phyloP scores from a whole-genome alignment of 495 filamentous ascomycete species.

The Clohesyomyces aquaticus region DNA sequence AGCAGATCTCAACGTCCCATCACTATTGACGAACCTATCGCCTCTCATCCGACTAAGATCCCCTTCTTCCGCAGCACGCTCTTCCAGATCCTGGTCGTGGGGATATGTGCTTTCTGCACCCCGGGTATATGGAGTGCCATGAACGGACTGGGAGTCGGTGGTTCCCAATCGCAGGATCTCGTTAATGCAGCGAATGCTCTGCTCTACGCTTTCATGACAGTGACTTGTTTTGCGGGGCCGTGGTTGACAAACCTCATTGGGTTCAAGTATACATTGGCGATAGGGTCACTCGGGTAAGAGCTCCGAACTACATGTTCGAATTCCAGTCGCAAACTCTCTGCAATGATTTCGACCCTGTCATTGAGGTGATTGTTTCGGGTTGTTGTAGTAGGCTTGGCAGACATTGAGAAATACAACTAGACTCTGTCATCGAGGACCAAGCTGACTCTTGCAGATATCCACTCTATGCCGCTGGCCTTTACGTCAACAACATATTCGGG shows the following conservation, averaged over 20 bases:
- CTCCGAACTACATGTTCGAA: too few relatives aligned
- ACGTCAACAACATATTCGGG: constrained; percentile 32
- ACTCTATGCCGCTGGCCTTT: constrained; percentile 31
- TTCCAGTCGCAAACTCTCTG: too few relatives aligned
- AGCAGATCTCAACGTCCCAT: neutral
- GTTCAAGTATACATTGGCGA: constrained; percentile 32
- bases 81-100: constrained; percentile 37
- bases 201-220: constrained; percentile 33
- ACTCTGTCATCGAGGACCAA: too few relatives aligned
- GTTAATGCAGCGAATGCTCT: constrained; percentile 35
- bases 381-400: too few relatives aligned
- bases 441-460: too few relatives aligned
- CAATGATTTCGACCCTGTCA: too few relatives aligned
- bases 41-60: neutral
- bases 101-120: constrained; percentile 34
- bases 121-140: constrained; percentile 36
- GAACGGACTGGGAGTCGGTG: constrained; percentile 33
- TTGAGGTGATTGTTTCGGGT: too few relatives aligned
- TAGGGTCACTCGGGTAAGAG: constrained; percentile 29
- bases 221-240: constrained; percentile 28
- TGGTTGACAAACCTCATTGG: constrained; percentile 33
- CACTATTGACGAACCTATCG: neutral
- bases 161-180: constrained; percentile 24
- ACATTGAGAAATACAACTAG: too few relatives aligned
- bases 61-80: constrained; percentile 33